Base-by-base conservation (phyloP, 176 grass and related monocot species). In the Ensete ventricosum region DNA sequence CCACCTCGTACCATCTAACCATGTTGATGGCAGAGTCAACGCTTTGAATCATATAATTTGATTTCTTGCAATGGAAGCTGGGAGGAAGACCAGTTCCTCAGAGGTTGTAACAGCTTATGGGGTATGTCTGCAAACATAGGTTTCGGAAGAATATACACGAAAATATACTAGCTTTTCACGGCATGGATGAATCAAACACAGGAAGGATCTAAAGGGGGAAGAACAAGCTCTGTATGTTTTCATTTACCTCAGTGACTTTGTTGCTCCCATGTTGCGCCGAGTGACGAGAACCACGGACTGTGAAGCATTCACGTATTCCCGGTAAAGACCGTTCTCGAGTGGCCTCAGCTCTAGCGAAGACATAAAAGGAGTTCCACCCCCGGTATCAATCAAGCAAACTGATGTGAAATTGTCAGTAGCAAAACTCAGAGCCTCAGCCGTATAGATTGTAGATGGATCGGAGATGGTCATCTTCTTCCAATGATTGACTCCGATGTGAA, bases 401-500 rank as follows among this genome's bases (percentile, higher is more conserved):
- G 70, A 84, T 1, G 69, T 0, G 3, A 14, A 68, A 50, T 53
- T 11, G 17, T 57, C 52, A 0, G 9, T 0, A 67, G 82, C 26
- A 17, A 83, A 2, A 9, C 43, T 66, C 21, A 83, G 1, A 9
- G 57, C 69, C 20, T 83, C 82, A 2, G 23, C 73, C 60, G 14
- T 58, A 1, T 16, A 0, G 0, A 20, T 53, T 0, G 0, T 0
- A 0, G 57, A 0, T 65, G 68, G 4, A 14, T 1, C 0, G 0
- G 58, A 19, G 58, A 62, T 62, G 58, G 0, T 62, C 17, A 62
- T 19, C 14, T 2, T 62, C 16, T 14, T 19, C 58, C 58, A 62
- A 20, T 6, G 19, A 14, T 62, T 62, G 60, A 64, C 60, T 21
- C 60, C 60, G 60, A 64, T 19, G 19, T 64, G 60, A 9, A 64